These are phyloP conservation scores for Schizosaccharomyces lindneri DNA, from an alignment of 805 yeast genomes.

Conservation along the genomic window DNA sequence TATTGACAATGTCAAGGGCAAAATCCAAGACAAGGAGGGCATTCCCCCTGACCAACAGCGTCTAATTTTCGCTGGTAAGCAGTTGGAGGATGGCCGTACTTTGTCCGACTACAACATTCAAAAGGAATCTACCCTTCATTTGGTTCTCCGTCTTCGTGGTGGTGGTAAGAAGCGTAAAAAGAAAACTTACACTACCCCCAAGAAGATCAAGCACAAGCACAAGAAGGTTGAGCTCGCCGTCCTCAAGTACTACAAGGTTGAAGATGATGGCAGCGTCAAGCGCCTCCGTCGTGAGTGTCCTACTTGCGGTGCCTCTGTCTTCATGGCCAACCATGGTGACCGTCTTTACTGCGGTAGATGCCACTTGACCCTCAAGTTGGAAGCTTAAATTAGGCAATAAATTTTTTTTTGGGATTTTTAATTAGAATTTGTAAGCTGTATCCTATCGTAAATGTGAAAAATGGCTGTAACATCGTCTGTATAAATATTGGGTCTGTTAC, in stretches of 20 bases:
- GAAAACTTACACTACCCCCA: conserved; percentile 99
- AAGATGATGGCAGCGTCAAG: conserved; percentile 93
- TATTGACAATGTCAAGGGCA: conserved; percentile 80
- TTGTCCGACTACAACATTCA: conserved; percentile 86
- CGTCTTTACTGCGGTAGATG: conserved; percentile 99
- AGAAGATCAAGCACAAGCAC: conserved; percentile 98
- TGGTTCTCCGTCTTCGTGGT: conserved; percentile 74
- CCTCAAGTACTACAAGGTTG: conserved; percentile 97
- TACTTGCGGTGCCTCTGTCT: conserved; percentile 80
- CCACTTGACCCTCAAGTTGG: conserved; percentile 67
- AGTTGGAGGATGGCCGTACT: conserved; percentile 85
- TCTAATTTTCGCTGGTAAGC: conserved; percentile 87
- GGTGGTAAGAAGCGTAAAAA: conserved; percentile 99
- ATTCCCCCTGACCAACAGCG: conserved; percentile 94
- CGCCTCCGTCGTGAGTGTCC: conserved; percentile 97
- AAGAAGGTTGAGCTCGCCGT: conserved; percentile 98
- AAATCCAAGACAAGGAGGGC: conserved; percentile 90
- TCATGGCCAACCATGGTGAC: conserved; percentile 91
- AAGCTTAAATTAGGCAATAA: conserved; percentile 5
- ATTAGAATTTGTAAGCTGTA: too few relatives aligned
- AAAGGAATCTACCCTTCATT: conserved; percentile 70
- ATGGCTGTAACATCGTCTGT: too few relatives aligned
- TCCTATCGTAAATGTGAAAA: too few relatives aligned
- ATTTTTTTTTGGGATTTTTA: too few relatives aligned
- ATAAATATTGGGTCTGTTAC: too few relatives aligned